phyloP scores from a whole-genome alignment of 129 eudicot genomes.

The Artemisia annua region DNA sequence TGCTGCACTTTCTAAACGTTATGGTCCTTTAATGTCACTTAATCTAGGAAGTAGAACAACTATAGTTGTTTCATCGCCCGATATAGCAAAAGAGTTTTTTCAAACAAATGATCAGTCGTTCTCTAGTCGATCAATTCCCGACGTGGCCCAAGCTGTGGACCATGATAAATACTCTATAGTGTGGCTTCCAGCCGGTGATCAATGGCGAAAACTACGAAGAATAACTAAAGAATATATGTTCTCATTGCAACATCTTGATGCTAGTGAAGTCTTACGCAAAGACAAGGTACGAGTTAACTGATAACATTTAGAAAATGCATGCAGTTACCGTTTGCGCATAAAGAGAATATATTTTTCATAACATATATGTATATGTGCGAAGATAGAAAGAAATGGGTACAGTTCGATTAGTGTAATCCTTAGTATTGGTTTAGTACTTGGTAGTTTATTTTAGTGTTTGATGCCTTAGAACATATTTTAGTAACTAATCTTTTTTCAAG shows the following conservation, averaged over 20 bases:
- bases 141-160: not conserved
- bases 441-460: too few species aligned
- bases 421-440: too few species aligned
- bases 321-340: too few species aligned
- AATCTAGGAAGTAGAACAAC: too few species aligned
- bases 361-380: too few species aligned
- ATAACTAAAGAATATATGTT: constrained; percentile 29
- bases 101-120: constrained; percentile 36
- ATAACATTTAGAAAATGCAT: too few species aligned
- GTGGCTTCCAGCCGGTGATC: constrained; percentile 31
- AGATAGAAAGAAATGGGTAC: too few species aligned
- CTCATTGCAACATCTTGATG: not conserved
- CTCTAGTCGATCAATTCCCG: constrained; percentile 31
- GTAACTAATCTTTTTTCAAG: too few species aligned
- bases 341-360: too few species aligned
- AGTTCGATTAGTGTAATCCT: too few species aligned
- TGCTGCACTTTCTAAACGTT: constrained; percentile 39
- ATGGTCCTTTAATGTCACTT: constrained; percentile 38
- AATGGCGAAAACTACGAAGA: constrained; percentile 45
- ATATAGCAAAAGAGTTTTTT: constrained; percentile 6
- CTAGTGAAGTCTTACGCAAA: constrained; percentile 19
- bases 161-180: constrained; percentile 34
- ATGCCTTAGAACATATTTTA: too few species aligned
- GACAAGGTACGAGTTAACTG: not conserved
- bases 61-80: too few species aligned